phyloP scores from a whole-genome alignment of 805 yeast species.

The Peterozyma toletana region DNA sequence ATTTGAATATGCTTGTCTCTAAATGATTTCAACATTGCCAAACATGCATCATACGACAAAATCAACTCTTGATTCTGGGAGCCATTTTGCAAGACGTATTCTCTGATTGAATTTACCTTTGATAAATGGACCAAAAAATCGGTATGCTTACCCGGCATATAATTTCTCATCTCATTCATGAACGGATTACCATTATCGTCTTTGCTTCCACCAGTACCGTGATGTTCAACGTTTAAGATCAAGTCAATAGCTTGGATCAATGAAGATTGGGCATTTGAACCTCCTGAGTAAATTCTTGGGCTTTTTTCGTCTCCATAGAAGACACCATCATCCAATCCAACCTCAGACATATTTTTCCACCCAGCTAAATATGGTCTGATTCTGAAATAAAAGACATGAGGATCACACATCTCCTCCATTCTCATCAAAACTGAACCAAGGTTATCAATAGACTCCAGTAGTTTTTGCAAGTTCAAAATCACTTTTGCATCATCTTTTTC shows the following conservation, averaged over 20 bases:
- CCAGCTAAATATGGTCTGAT: constrained; percentile 90
- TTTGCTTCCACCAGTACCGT: constrained; percentile 55
- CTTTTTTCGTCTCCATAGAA: constrained; percentile 59
- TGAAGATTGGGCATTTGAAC: constrained; percentile 91
- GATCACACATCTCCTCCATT: constrained; percentile 94
- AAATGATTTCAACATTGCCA: constrained; percentile 82
- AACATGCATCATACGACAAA: constrained; percentile 77
- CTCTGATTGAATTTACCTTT: constrained; percentile 50
- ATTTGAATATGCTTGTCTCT: constrained; percentile 92
- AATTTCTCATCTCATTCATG: constrained; percentile 75
- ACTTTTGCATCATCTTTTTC: constrained; percentile 34
- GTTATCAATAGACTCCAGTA: constrained; percentile 71
- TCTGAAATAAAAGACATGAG: constrained; percentile 81
- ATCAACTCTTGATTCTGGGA: constrained; percentile 45
- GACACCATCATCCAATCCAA: constrained; percentile 73
- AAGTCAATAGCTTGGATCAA: constrained; percentile 83
- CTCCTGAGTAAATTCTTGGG: constrained; percentile 69
- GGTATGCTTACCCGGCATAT: constrained; percentile 87
- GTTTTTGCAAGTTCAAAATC: constrained; percentile 40
- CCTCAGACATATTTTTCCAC: constrained; percentile 86
- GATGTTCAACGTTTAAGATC: constrained; percentile 67
- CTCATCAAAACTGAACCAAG: constrained; percentile 67
- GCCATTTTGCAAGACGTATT: constrained; percentile 45
- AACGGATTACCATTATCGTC: constrained; percentile 32
- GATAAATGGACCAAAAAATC: constrained; percentile 62